Conservation (phyloP, 1,284 basidiomycete genomes). For the Trametes sp. region DNA sequence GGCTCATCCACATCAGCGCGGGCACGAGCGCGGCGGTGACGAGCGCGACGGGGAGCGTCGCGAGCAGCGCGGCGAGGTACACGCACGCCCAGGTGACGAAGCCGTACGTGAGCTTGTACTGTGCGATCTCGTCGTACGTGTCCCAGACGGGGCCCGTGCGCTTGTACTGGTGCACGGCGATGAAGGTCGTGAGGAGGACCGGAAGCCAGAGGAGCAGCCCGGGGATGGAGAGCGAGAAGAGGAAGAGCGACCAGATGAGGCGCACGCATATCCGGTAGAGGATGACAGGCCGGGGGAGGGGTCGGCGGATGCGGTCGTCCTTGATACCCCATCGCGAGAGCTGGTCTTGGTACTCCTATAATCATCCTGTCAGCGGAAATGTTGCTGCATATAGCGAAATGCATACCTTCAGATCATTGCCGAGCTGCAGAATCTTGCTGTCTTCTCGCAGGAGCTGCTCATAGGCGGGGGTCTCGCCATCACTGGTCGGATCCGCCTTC, state of each 20-base stretch:
- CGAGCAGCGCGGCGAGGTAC: conserved; percentile 59
- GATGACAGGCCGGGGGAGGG: conserved; percentile 62
- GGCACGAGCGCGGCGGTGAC: conserved; percentile 69
- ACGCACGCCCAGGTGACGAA: conserved; percentile 73
- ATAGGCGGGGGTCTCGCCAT: conserved; percentile 37
- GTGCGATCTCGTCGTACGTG: conserved; percentile 87
- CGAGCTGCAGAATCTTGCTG: conserved; percentile 50
- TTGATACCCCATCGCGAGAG: conserved; percentile 73
- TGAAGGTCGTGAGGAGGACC: conserved; percentile 71
- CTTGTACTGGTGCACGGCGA: conserved; percentile 73
- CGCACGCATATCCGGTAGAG: conserved; percentile 71
- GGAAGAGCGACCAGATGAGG: conserved; percentile 65
- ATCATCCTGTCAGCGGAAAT: neutral
- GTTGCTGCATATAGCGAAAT: neutral
- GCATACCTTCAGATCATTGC: conserved; percentile 67
- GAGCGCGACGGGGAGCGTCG: conserved; percentile 67
- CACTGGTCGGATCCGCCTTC: conserved; percentile 32
- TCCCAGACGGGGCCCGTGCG: conserved; percentile 82
- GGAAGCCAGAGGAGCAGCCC: conserved; percentile 84
- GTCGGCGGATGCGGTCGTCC: conserved; percentile 80
- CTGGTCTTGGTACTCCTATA: conserved; percentile 75
- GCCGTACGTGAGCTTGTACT: conserved; percentile 87
- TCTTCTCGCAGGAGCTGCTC: conserved; percentile 40
- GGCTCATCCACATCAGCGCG: conserved; percentile 83
- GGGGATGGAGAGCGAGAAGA: conserved; percentile 79